Conservation (phyloP, 352 stramenopile species). For the Globisporangium acanthophoron region DNA sequence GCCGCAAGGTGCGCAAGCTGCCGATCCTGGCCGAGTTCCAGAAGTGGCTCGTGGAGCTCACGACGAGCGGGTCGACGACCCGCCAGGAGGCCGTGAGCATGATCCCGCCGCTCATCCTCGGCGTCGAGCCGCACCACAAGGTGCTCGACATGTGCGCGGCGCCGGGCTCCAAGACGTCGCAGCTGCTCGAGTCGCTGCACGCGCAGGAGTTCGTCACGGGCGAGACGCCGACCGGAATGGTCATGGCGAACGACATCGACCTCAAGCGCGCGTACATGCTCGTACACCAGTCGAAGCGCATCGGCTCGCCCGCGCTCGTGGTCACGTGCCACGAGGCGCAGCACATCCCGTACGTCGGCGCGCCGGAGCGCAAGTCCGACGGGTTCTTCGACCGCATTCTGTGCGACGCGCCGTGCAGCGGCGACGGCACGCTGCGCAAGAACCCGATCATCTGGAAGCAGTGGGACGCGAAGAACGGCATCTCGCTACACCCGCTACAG, state of each 20-base stretch:
- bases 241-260: constrained; percentile 97
- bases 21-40: constrained; percentile 91
- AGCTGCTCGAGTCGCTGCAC: constrained; percentile 95
- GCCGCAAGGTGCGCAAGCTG: constrained; percentile 90
- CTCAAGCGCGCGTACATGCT: constrained; percentile 98
- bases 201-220: constrained; percentile 71
- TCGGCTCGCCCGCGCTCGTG: constrained; percentile 91
- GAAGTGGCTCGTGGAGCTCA: constrained; percentile 95
- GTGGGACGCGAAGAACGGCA: constrained; percentile 90
- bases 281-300: constrained; percentile 94
- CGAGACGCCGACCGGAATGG: constrained; percentile 82
- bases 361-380: constrained; percentile 41
- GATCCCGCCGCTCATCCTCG: constrained; percentile 97
- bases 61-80: constrained; percentile 92
- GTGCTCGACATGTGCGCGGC: constrained; percentile 98
- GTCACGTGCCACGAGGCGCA: constrained; percentile 96
- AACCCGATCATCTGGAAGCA: constrained; percentile 94
- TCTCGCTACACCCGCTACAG: constrained; percentile 94
- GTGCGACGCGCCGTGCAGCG: constrained; percentile 97
- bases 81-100: constrained; percentile 99
- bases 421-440: constrained; percentile 98
- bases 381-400: constrained; percentile 98
- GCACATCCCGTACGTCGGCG: constrained; percentile 91
- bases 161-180: constrained; percentile 98
- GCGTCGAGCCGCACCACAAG: constrained; percentile 91